Conservation (phyloP, 164 flowering plant genomes). For the Aristolochia contorta region DNA sequence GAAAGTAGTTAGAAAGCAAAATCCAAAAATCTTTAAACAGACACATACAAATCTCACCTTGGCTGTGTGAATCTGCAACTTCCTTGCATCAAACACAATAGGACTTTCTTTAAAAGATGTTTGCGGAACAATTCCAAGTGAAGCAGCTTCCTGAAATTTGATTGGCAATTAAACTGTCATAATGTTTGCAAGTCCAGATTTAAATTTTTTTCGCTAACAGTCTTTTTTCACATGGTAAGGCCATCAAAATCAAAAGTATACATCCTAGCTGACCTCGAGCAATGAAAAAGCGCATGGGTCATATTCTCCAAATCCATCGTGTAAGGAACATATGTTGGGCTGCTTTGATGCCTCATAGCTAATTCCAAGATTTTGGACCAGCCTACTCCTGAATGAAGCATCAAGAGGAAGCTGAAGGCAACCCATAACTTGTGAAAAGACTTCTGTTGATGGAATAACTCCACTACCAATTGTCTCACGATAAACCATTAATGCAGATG, state of each 20-base stretch:
- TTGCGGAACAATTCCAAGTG: slow-evolving; percentile 60
- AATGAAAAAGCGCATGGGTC: slow-evolving; percentile 84
- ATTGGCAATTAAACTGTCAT: background rate
- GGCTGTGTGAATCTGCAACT: slow-evolving; percentile 38
- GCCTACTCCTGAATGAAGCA: slow-evolving; percentile 37
- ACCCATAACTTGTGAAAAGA: slow-evolving; percentile 65
- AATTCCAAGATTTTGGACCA: slow-evolving; percentile 58
- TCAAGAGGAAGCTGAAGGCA: slow-evolving; percentile 82
- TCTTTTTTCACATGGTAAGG: background rate
- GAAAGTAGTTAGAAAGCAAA: too few relatives aligned
- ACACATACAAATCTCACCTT: slow-evolving; percentile 34
- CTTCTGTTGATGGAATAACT: slow-evolving; percentile 44
- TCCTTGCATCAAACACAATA: slow-evolving; percentile 52
- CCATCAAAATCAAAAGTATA: background rate
- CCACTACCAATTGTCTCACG: slow-evolving; percentile 63
- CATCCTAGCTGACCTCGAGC: slow-evolving; percentile 52
- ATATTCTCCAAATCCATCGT: slow-evolving; percentile 92
- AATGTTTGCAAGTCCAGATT: too few relatives aligned
- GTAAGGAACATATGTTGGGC: slow-evolving; percentile 46
- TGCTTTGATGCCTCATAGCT: slow-evolving; percentile 28
- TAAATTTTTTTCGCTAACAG: too few relatives aligned
- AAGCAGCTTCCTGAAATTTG: slow-evolving; percentile 72
- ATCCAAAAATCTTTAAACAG: too few relatives aligned
- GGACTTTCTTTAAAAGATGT: slow-evolving; percentile 59
- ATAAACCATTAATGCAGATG: slow-evolving; percentile 53